Conservation (phyloP, 768 basidiomycete species). For the Amanita exitialis region DNA sequence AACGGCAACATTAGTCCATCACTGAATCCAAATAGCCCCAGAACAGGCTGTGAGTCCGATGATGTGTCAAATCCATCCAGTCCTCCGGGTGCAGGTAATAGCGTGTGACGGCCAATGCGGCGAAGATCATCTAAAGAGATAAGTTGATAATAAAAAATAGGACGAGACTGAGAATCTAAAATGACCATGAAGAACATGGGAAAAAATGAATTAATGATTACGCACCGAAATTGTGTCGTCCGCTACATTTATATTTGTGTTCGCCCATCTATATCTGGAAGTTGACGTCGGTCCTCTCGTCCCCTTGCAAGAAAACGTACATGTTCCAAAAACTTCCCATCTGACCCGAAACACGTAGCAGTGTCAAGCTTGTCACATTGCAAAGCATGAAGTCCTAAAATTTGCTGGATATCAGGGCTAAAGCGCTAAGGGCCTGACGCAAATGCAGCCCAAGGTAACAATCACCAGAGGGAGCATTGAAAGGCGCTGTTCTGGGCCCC, state of each 20-base stretch:
- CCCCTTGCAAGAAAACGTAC: not conserved
- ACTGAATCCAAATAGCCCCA: constrained; percentile 41
- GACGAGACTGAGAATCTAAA: constrained; percentile 6
- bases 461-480: not conserved
- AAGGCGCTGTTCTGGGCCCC: not conserved
- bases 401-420: not conserved
- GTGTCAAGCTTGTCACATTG: too few species aligned
- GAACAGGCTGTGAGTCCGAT: constrained; percentile 42
- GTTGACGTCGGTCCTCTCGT: not conserved
- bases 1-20: constrained; percentile 52
- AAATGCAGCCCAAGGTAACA: not conserved
- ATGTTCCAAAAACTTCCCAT: not conserved
- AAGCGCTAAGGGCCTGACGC: not conserved
- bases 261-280: not conserved
- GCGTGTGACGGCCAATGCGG: constrained; percentile 25
- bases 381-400: not conserved
- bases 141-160: constrained; percentile 26
- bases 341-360: not conserved
- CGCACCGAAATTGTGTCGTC: not conserved
- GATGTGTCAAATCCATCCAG: constrained; percentile 37
- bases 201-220: not conserved
- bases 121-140: constrained; percentile 35
- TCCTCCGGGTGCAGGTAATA: constrained; percentile 29
- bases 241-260: not conserved
- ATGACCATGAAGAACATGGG: not conserved